These are phyloP conservation scores for Plenodomus tracheiphilus DNA, from an alignment of 2,329 filamentous ascomycete species.

Conservation along the genomic window DNA sequence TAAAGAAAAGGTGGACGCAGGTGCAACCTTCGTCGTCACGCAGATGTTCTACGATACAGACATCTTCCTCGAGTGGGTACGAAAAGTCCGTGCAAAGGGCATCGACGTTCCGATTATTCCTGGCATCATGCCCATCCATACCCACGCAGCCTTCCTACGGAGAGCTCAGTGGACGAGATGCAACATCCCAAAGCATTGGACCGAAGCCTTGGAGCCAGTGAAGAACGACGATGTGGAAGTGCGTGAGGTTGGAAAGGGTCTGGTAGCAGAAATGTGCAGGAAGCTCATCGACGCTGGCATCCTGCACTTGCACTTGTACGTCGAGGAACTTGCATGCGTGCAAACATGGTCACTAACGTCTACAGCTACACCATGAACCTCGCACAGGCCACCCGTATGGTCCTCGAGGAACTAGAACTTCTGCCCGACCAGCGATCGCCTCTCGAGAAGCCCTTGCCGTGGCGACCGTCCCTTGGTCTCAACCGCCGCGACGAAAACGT, in stretches of 20 bases:
- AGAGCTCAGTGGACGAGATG: slow-evolving; percentile 90
- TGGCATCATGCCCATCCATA: slow-evolving; percentile 92
- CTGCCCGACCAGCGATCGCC: slow-evolving; percentile 77
- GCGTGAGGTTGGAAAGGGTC: slow-evolving; percentile 80
- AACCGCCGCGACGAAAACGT: slow-evolving; percentile 92
- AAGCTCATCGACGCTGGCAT: slow-evolving; percentile 83
- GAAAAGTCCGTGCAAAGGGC: slow-evolving; percentile 80
- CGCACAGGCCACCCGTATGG: slow-evolving; percentile 88
- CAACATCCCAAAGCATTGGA: slow-evolving; percentile 79
- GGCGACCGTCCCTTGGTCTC: slow-evolving; percentile 91
- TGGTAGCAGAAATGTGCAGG: slow-evolving; percentile 88
- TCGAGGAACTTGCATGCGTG: neutral
- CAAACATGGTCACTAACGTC: slow-evolving; percentile 8
- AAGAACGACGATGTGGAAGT: slow-evolving; percentile 97
- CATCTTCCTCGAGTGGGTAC: slow-evolving; percentile 89
- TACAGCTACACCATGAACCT: slow-evolving; percentile 94
- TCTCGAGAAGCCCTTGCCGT: slow-evolving; percentile 86
- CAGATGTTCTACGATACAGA: slow-evolving; percentile 99
- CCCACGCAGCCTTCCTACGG: slow-evolving; percentile 88
- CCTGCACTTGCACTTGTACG: slow-evolving; percentile 83
- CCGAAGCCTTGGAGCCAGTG: slow-evolving; percentile 80
- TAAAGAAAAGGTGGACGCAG: slow-evolving; percentile 96
- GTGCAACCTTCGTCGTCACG: slow-evolving; percentile 90
- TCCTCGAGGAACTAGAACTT: slow-evolving; percentile 86
- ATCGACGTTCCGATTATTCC: slow-evolving; percentile 83